These are phyloP conservation scores for Paramarasmius palmivorus DNA, from an alignment of 1,284 basidiomycete genomes.

Conservation along the genomic window DNA sequence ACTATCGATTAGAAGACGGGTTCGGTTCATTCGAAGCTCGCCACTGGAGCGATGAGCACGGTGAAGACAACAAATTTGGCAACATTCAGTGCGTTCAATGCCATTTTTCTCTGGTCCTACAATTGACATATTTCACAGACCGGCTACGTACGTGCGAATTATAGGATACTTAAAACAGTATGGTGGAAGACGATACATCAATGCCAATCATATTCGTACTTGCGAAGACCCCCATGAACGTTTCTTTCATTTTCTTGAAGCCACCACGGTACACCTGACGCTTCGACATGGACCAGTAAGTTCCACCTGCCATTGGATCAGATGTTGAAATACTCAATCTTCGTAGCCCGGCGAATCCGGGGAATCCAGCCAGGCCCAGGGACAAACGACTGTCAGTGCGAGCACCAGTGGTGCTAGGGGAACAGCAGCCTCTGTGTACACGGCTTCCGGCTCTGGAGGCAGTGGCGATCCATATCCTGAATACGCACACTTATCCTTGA, in stretches of 20 bases:
- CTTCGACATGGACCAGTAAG: constrained; percentile 43
- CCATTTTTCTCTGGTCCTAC: neutral
- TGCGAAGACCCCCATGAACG: constrained; percentile 80
- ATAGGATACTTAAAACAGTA: constrained; percentile 91
- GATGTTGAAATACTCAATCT: too few relatives aligned
- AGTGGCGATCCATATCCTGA: constrained; percentile 20
- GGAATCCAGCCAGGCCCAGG: neutral
- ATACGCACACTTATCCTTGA: constrained; percentile 55
- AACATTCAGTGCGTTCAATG: constrained; percentile 51
- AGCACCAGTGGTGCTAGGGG: constrained; percentile 21
- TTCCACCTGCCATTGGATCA: neutral
- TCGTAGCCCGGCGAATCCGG: too few relatives aligned
- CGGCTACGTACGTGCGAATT: constrained; percentile 81
- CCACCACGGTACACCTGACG: constrained; percentile 46
- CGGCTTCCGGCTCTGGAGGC: constrained; percentile 23
- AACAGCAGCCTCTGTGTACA: constrained; percentile 23
- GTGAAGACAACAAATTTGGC: constrained; percentile 49
- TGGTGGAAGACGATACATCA: constrained; percentile 81
- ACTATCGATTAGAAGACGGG: constrained; percentile 87
- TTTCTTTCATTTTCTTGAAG: constrained; percentile 74
- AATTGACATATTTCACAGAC: constrained; percentile 42
- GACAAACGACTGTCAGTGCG: neutral
- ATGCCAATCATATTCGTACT: constrained; percentile 71
- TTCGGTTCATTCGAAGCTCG: constrained; percentile 88
- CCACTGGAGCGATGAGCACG: constrained; percentile 81